Conservation (phyloP, 2,329 filamentous ascomycete species). For the Colletotrichum godetiae region DNA sequence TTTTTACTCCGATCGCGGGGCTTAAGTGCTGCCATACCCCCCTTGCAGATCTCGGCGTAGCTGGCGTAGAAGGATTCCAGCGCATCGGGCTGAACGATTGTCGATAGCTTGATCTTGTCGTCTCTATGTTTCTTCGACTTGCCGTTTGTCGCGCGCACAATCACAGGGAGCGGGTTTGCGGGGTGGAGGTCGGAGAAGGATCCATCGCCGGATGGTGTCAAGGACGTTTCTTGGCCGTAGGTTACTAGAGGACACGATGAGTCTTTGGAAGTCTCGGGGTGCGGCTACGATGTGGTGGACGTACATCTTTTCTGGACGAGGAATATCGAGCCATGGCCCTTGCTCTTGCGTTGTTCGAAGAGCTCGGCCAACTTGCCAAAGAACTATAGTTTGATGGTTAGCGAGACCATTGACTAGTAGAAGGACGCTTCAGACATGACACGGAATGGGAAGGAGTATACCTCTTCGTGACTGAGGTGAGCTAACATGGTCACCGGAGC, state of each 20-base stretch:
- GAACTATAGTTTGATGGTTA: conserved; percentile 66
- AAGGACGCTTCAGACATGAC: not conserved
- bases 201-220: conserved; percentile 49
- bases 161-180: conserved; percentile 72
- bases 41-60: conserved; percentile 93
- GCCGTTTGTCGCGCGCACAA: conserved; percentile 88
- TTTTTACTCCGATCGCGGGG: conserved; percentile 92
- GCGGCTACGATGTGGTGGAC: conserved; percentile 39
- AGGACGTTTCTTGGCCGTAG: conserved; percentile 54
- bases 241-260: conserved; percentile 49
- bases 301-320: conserved; percentile 82
- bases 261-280: not conserved
- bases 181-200: conserved; percentile 71
- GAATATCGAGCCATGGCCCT: conserved; percentile 79
- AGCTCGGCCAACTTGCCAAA: conserved; percentile 76
- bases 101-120: conserved; percentile 80
- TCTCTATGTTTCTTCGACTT: conserved; percentile 69
- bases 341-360: conserved; percentile 73
- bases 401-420: not conserved
- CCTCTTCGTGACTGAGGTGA: conserved; percentile 72
- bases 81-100: conserved; percentile 80
- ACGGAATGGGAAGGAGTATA: conserved; percentile 39
- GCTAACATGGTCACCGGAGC: conserved; percentile 45
- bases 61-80: conserved; percentile 83
- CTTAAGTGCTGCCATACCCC: conserved; percentile 89